A percentile compares a stretch with the other conserved stretches of the same genome.
phyloP scores from a whole-genome alignment of 108 stramenopile species.

The Cyclostephanos tholiformis region DNA sequence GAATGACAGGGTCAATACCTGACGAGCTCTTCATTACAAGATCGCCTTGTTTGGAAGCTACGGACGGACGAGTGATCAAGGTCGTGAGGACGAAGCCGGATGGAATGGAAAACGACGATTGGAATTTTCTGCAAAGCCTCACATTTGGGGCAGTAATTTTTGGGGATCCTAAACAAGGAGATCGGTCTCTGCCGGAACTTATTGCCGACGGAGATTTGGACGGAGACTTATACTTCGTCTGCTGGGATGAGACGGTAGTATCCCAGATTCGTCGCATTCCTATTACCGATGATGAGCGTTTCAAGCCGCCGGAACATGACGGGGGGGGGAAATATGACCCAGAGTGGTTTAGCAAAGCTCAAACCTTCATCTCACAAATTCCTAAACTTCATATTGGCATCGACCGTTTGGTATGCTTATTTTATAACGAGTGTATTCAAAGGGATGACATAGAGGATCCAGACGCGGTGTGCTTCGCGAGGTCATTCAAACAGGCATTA shows the following conservation, averaged over 20 bases:
- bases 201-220: conserved; percentile 69
- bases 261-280: conserved; percentile 25
- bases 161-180: conserved; percentile 26
- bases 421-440: conserved; percentile 33
- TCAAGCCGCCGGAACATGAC: neutral
- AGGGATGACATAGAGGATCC: conserved; percentile 26
- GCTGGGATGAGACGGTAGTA: conserved; percentile 53
- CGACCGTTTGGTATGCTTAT: conserved; percentile 20
- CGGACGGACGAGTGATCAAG: conserved; percentile 45
- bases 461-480: conserved; percentile 42
- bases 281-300: conserved; percentile 24
- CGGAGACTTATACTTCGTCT: conserved; percentile 61
- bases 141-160: conserved; percentile 54
- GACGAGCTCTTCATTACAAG: conserved; percentile 51
- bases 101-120: conserved; percentile 47
- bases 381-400: conserved; percentile 10
- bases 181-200: conserved; percentile 40
- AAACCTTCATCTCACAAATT: conserved; percentile 38
- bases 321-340: conserved; percentile 7
- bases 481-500: conserved; percentile 50
- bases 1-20: conserved; percentile 9
- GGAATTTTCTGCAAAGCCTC: conserved; percentile 45
- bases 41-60: conserved; percentile 40
- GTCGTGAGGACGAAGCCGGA: conserved; percentile 47
- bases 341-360: conserved; percentile 43